Percentiles rank a stretch among this genome's conserved stretches.
Evolutionary conservation across 2,329 filamentous ascomycete species (phyloP).

Genomic region (Hypoxylon sp.): DNA sequence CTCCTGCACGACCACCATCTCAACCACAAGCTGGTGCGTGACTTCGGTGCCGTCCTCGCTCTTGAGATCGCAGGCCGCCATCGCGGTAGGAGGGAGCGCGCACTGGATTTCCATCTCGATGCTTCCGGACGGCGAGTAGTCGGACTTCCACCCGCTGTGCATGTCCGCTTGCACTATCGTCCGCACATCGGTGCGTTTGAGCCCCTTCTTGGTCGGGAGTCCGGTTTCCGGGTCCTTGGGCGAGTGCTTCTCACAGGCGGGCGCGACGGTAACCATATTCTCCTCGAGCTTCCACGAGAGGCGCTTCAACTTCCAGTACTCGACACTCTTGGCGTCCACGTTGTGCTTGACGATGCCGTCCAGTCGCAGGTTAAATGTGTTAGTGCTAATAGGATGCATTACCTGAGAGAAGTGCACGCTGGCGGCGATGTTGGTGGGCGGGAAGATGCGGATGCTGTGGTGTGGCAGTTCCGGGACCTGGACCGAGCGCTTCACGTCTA

Average conservation of each 20-base stretch:
- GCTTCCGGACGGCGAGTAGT: slow-evolving; percentile 68
- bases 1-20: slow-evolving; percentile 95
- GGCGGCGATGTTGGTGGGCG: slow-evolving; percentile 92
- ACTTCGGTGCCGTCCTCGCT: slow-evolving; percentile 81
- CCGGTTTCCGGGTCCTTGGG: slow-evolving; percentile 63
- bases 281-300: slow-evolving; percentile 95
- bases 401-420: slow-evolving; percentile 85
- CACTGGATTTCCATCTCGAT: slow-evolving; percentile 88
- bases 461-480: slow-evolving; percentile 81
- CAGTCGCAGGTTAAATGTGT: slow-evolving; percentile 83
- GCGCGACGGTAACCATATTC: slow-evolving; percentile 81
- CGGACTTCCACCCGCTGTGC: slow-evolving; percentile 90
- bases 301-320: slow-evolving; percentile 89
- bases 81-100: slow-evolving; percentile 67
- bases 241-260: slow-evolving; percentile 82
- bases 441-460: slow-evolving; percentile 93
- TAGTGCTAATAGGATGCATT: slow-evolving; percentile 87
- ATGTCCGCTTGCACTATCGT: slow-evolving; percentile 85
- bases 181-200: slow-evolving; percentile 80
- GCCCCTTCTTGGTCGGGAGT: slow-evolving; percentile 69
- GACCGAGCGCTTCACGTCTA: slow-evolving; percentile 85
- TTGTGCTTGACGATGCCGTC: slow-evolving; percentile 85
- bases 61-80: slow-evolving; percentile 83
- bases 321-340: slow-evolving; percentile 76
- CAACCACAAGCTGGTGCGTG: slow-evolving; percentile 86